Evolutionary conservation across 805 yeast genomes (phyloP).

Genomic region (Wickerhamiella shivajii): DNA sequence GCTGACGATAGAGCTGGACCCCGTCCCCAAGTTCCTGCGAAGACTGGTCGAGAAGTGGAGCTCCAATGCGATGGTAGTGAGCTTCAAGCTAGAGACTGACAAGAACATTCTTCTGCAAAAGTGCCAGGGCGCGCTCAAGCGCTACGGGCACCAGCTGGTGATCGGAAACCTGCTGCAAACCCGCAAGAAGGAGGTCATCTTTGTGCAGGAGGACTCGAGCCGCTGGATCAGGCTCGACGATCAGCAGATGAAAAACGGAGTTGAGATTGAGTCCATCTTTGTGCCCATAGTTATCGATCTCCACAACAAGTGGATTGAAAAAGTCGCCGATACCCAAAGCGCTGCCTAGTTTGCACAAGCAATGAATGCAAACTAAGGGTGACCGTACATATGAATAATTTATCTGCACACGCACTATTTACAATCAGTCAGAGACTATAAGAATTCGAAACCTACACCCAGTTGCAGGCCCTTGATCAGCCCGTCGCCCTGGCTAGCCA

Average conservation of each 20-base stretch:
- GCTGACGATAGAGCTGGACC: constrained; percentile 73
- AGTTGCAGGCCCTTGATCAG: constrained; percentile 52
- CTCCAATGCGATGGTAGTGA: constrained; percentile 83
- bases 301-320: constrained; percentile 50
- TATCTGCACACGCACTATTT: not conserved
- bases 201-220: constrained; percentile 41
- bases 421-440: constrained; percentile 27
- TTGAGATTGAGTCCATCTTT: constrained; percentile 65
- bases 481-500: constrained; percentile 35
- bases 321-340: constrained; percentile 6
- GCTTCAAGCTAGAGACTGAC: constrained; percentile 92
- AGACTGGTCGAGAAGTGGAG: constrained; percentile 90
- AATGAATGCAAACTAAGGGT: not conserved
- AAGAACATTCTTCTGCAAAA: constrained; percentile 50
- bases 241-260: constrained; percentile 28
- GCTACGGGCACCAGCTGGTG: constrained; percentile 87
- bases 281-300: constrained; percentile 58
- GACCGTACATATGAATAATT: not conserved
- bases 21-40: constrained; percentile 87
- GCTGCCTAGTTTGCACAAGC: not conserved
- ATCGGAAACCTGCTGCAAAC: constrained; percentile 87
- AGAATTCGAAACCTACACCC: constrained; percentile 46
- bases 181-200: constrained; percentile 74
- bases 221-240: constrained; percentile 25
- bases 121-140: constrained; percentile 60